These are phyloP conservation scores for Ogataea populi-albae DNA, from an alignment of 805 yeast species.

Conservation along the genomic window DNA sequence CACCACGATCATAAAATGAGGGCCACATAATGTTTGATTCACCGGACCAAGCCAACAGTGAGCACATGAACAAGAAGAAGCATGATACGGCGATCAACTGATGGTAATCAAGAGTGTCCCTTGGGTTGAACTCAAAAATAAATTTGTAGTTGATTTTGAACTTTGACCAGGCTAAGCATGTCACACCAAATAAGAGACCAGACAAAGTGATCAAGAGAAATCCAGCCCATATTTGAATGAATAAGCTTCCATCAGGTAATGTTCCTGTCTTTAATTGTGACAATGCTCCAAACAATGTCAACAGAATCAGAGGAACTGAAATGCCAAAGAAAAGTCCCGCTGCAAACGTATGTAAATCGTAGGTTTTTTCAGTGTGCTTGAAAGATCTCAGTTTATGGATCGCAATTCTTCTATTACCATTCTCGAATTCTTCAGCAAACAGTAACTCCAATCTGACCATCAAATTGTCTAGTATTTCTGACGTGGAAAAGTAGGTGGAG, in stretches of 20 bases:
- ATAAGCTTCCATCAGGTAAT: conserved; percentile 51
- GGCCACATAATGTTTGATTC: conserved; percentile 64
- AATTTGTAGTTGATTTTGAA: conserved; percentile 83
- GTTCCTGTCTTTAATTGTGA: conserved; percentile 34
- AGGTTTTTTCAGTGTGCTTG: conserved; percentile 35
- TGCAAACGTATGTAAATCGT: conserved; percentile 46
- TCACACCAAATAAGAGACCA: conserved; percentile 58
- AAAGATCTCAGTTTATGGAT: conserved; percentile 61
- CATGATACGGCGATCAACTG: conserved; percentile 67
- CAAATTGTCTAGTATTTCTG: conserved; percentile 64
- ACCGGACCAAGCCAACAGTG: conserved; percentile 70
- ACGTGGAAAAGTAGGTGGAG: conserved; percentile 50
- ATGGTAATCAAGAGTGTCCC: conserved; percentile 58
- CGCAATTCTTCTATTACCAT: conserved; percentile 66
- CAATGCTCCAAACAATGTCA: conserved; percentile 47
- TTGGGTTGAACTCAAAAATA: conserved; percentile 80
- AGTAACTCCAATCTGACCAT: conserved; percentile 63
- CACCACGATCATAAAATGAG: conserved; percentile 50
- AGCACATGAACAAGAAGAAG: conserved; percentile 49
- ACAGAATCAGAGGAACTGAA: conserved; percentile 60
- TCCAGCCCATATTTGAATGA: conserved; percentile 91
- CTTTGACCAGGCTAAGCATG: conserved; percentile 67
- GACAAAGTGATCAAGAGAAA: conserved; percentile 62
- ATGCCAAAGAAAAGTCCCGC: conserved; percentile 71
- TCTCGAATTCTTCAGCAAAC: conserved; percentile 61